Base-by-base conservation (phyloP, 345 rosid genomes). In the Firmiana major region DNA sequence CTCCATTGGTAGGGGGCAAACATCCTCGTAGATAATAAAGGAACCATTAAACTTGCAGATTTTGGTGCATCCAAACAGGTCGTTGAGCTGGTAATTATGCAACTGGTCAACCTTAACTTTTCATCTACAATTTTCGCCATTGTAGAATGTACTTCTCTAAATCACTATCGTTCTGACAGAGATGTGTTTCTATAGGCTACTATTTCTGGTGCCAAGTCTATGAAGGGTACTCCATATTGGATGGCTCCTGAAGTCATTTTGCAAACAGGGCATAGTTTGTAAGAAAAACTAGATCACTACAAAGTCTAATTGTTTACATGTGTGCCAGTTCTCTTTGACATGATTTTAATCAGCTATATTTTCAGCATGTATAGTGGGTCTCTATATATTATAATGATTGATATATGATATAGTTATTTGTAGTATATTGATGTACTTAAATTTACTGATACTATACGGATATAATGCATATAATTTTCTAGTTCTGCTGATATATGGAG, bases 31-130 rank as follows among this genome's bases (percentile, higher is more conserved):
- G 97, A 94, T 81, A 93, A 94, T 77, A 91, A 93, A 77, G 97
- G 95, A 78, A 86, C 90, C 88, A 94, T 94, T 81, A 93, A 94
- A 79, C 98, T 94, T 82, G 93, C 98, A 67, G 98, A 92, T 88
- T 92, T 94, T 82, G 98, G 97, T 81, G 98, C 98, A 84, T 94
- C 98, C 46, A 94, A 94, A 81, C 92, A 92, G 85, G 98, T 94
- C 0, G 97, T 85, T 71, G 97, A 94, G 84, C 87, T 94, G 93
- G 97, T 92, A 90, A 57, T 70, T 67, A 24, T 69, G 53, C 69
- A 63, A 13, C 77, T 51, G 16, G 36, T 22, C 59, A 38, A 11
- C 59, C 59, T 67, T 57, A 70, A 36, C 9, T 70, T 54, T 22
- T n/a, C 34, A 9, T 38, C 38, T 75, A 19, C 53, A 19, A 7